These are phyloP conservation scores for Toxoplasma gondii DNA, from an alignment of 169 alveolate species.

Conservation along the genomic window DNA sequence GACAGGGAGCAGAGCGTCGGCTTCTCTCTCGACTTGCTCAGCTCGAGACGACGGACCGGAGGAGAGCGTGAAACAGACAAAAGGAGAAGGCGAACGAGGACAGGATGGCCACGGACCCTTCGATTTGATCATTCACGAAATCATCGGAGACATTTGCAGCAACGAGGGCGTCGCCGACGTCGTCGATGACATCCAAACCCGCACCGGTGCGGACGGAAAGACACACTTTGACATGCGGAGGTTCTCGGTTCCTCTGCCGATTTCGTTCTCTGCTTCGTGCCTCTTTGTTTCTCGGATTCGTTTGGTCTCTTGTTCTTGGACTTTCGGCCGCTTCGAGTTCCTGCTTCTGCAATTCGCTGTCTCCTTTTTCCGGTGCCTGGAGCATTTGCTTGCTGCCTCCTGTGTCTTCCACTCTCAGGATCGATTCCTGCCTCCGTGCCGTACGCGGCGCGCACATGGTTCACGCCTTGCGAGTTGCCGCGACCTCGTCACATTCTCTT, in stretches of 20 bases:
- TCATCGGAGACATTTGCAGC: slow-evolving; percentile 63
- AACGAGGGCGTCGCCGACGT: slow-evolving; percentile 71
- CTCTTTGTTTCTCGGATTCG: background rate
- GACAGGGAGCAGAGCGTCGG: background rate
- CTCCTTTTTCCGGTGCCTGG: background rate
- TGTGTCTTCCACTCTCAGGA: slow-evolving; percentile 1
- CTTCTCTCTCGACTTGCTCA: background rate
- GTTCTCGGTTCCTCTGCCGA: background rate
- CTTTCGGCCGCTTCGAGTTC: background rate
- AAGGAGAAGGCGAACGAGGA: background rate
- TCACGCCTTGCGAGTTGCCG: slow-evolving; percentile 56
- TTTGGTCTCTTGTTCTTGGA: background rate
- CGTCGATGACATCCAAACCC: slow-evolving; percentile 47
- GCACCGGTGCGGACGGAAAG: slow-evolving; percentile 43
- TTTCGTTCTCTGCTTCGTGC: background rate
- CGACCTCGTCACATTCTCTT: slow-evolving; percentile 29
- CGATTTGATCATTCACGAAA: slow-evolving; percentile 62
- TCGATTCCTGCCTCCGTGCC: slow-evolving; percentile 46
- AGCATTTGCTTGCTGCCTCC: no score
- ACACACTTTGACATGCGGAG: background rate
- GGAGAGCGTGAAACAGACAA: background rate
- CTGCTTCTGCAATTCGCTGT: background rate
- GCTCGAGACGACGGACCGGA: background rate
- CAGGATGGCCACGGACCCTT: slow-evolving; percentile 8
- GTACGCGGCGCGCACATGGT: slow-evolving; percentile 58